phyloP scores from a whole-genome alignment of 2,329 filamentous ascomycete species.

The Xenosphaeropsis pyriputrescens region DNA sequence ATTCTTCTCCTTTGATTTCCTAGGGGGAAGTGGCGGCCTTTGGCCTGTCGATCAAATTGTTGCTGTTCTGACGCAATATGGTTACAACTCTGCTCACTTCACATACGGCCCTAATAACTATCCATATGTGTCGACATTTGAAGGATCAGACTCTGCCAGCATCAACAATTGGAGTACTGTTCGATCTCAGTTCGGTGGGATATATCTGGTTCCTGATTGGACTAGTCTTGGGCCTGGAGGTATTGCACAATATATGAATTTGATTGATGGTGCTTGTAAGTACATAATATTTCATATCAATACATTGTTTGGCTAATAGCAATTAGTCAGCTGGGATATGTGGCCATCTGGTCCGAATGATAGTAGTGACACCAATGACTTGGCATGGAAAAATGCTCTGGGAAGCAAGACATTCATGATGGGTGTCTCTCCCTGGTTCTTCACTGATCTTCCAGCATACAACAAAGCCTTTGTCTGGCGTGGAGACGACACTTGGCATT shows the following conservation, averaged over 20 bases:
- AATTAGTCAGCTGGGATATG: conserved; percentile 21
- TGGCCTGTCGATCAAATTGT: conserved; percentile 16
- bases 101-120: conserved; percentile 11
- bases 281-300: conserved; percentile 1
- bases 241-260: too few species aligned
- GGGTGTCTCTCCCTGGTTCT: conserved; percentile 40
- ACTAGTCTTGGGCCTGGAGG: conserved; percentile 1
- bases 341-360: conserved; percentile 15
- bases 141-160: conserved; percentile 20
- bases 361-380: conserved; percentile 2
- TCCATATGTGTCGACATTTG: conserved; percentile 33
- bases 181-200: conserved; percentile 12
- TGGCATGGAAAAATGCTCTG: conserved; percentile 2
- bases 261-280: too few species aligned
- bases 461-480: conserved; percentile 43
- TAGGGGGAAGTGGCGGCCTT: conserved; percentile 8
- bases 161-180: conserved; percentile 25
- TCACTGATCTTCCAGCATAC: conserved; percentile 28
- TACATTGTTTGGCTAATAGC: conserved; percentile 12
- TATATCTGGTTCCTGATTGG: conserved; percentile 28
- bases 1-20: conserved; percentile 28
- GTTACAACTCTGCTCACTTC: conserved; percentile 14
- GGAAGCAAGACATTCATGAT: conserved; percentile 6
- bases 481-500: conserved; percentile 41
- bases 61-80: conserved; percentile 13